A percentile compares a stretch with the other conserved stretches of the same genome.
Conservation (phyloP, 306 rosid genomes). For the Cucumis sativus region Cucumber_9930_V3 NC_026656.2:15169501-15170000, state of each 20-base stretch:
- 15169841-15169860: conserved; percentile 10
- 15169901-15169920: conserved; percentile 3
- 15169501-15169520: not conserved
- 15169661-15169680: too few relatives aligned
- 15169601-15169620: too few relatives aligned
- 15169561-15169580: not conserved
- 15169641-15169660: too few relatives aligned
- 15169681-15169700: too few relatives aligned
- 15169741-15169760: conserved; percentile 89
- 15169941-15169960: conserved; percentile 88
- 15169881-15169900: not conserved
- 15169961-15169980: conserved; percentile 81
- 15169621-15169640: too few relatives aligned
- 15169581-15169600: not conserved
- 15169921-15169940: conserved; percentile 59
- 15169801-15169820: conserved; percentile 41
- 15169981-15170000: conserved; percentile 84
- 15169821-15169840: conserved; percentile 74
- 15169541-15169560: not conserved
- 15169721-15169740: conserved; percentile 88
- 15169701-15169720: conserved; percentile 7
- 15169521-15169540: not conserved
- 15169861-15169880: conserved; percentile 6
- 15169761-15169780: conserved; percentile 61
- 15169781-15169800: conserved; percentile 46